Base-by-base conservation (phyloP, 2,329 filamentous ascomycete species). In the Coniochaeta sp. region DNA sequence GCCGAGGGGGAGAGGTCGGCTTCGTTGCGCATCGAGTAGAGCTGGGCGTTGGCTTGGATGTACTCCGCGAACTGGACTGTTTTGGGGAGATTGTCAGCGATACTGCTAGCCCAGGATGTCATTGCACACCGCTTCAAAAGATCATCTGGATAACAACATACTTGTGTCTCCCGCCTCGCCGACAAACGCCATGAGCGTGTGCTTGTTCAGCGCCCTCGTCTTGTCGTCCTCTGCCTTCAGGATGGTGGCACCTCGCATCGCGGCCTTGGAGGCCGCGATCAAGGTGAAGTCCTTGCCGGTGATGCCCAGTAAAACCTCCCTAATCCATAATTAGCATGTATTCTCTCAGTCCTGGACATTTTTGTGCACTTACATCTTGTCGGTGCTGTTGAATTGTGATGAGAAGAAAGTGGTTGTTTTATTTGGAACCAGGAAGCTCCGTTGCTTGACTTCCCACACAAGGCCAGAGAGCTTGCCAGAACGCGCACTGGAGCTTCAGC, bases 231-330 rank as follows among this genome's bases (percentile, higher is more conserved):
- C 82, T 53, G 89, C 83, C 75, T 99, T 99, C 67, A 99, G 85
- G 71, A 99, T 87, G 54, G 92, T 96, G 58, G 91, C 89, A 65
- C 94, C 94, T 76, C 94, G 86, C 91, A 97, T 97, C 64, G 91
- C 89, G 67, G 94, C 94, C 79, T 99, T 97, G 57, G 91, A 97
- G 64, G 94, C 89, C 65, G 91, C 94, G 70, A 99, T 85, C 80
- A 99, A 85, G 76, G 91, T 95, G 72, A 96, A 99, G 82, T 99
- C 95, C 79, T 96, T 96, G 77, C 94, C 95, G 55, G 92, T 96
- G 71, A 99, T 96, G 66, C 94, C 94, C 63, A 99, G 82, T 68
- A 99, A 82, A 70, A 97, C 89, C 84, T 99, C 94, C 94, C 91
- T 97, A 55, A 27, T 5, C 48, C 18, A 38, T 28, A 38, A 51